Conservation (phyloP, 352 stramenopile genomes). For the Phytophthora macrochlamydospora region DNA sequence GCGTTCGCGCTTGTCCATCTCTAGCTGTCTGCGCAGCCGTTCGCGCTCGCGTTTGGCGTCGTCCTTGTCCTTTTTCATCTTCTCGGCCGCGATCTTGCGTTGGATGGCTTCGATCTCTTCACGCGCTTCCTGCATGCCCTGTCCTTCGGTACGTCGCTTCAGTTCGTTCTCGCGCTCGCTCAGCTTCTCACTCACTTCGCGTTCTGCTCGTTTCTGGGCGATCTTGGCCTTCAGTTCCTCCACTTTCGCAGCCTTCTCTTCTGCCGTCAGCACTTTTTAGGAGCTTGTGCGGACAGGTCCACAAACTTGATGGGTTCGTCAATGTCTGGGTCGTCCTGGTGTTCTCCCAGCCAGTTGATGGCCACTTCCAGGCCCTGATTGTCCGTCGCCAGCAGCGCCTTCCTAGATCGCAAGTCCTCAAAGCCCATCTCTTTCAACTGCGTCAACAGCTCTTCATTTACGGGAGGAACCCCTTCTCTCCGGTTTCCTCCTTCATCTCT, state of each 20-base stretch:
- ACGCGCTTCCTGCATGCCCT: slow-evolving; percentile 73
- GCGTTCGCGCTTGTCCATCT: slow-evolving; percentile 92
- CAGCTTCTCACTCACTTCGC: slow-evolving; percentile 79
- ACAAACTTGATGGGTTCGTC: slow-evolving; percentile 90
- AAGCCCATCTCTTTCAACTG: slow-evolving; percentile 90
- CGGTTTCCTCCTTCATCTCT: slow-evolving; percentile 33
- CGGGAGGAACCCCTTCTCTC: slow-evolving; percentile 50
- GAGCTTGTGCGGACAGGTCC: slow-evolving; percentile 51
- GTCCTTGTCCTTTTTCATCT: slow-evolving; percentile 90
- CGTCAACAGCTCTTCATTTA: slow-evolving; percentile 72
- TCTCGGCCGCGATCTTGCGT: slow-evolving; percentile 76
- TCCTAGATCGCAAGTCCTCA: slow-evolving; percentile 73
- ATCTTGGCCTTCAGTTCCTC: slow-evolving; percentile 84
- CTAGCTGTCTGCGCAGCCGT: slow-evolving; percentile 86
- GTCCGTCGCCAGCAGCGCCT: slow-evolving; percentile 85
- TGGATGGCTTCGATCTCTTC: slow-evolving; percentile 88
- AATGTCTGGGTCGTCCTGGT: slow-evolving; percentile 90
- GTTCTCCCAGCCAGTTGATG: slow-evolving; percentile 89
- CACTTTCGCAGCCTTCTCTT: slow-evolving; percentile 90
- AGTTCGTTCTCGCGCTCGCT: slow-evolving; percentile 78
- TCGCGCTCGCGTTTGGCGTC: slow-evolving; percentile 90
- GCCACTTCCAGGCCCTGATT: slow-evolving; percentile 73
- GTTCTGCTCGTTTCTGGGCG: slow-evolving; percentile 73
- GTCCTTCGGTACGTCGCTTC: slow-evolving; percentile 71
- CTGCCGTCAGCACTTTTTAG: slow-evolving; percentile 71